Percentiles rank a stretch among this genome's conserved stretches.
Conservation (phyloP, 352 stramenopile species). For the Blastocystis sp. region DNA sequence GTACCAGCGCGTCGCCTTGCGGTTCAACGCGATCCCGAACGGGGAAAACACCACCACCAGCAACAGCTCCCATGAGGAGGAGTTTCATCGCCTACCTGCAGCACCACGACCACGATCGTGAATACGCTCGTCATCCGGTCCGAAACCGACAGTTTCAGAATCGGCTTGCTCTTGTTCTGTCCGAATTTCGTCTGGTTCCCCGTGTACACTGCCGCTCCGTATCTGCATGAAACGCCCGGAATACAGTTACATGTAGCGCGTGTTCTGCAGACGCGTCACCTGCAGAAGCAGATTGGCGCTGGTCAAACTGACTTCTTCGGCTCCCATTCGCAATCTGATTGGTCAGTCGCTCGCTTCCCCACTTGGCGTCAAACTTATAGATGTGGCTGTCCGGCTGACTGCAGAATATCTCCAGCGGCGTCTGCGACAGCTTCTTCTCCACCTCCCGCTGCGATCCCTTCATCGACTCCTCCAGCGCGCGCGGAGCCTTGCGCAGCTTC, state of each 20-base stretch:
- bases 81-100: conserved; percentile 68
- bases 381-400: conserved; percentile 69
- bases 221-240: background rate
- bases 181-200: conserved; percentile 79
- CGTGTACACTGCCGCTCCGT: conserved; percentile 74
- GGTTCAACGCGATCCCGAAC: conserved; percentile 71
- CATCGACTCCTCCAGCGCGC: conserved; percentile 63
- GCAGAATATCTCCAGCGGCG: background rate
- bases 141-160: conserved; percentile 69
- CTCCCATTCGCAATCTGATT: background rate
- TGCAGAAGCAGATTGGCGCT: conserved; percentile 68
- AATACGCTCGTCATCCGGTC: conserved; percentile 70
- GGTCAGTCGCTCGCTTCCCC: background rate
- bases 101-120: conserved; percentile 68
- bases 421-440: background rate
- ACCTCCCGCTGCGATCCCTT: conserved; percentile 61
- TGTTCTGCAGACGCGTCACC: conserved; percentile 75
- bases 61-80: conserved; percentile 50
- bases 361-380: conserved; percentile 72
- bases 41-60: conserved; percentile 63
- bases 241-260: conserved; percentile 68
- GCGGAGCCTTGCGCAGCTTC: conserved; percentile 71
- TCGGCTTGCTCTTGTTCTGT: conserved; percentile 68
- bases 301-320: background rate
- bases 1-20: conserved; percentile 74